Conservation (phyloP, 305 asterid species). For the Solanum hybrid region DNA sequence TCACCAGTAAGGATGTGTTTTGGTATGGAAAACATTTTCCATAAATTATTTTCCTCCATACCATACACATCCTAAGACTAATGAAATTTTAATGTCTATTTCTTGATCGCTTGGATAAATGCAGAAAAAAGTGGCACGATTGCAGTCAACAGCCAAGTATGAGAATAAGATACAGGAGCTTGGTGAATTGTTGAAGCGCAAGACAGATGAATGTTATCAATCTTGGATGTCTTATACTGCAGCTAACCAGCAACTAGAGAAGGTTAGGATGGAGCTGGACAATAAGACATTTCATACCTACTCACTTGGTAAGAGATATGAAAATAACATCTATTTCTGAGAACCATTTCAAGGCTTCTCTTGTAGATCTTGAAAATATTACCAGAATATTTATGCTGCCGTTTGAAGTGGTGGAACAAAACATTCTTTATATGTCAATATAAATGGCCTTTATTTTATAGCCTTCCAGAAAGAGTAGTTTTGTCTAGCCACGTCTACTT, state of each 20-base stretch:
- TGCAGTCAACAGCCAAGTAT: slow-evolving; percentile 54
- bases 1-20: not conserved
- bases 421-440: not conserved
- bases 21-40: not conserved
- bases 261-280: slow-evolving; percentile 85
- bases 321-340: not conserved
- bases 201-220: slow-evolving; percentile 89
- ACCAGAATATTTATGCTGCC: not conserved
- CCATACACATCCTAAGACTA: not conserved
- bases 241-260: slow-evolving; percentile 76
- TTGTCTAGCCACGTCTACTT: not conserved
- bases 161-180: slow-evolving; percentile 77
- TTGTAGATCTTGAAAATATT: not conserved
- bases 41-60: not conserved
- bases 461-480: not conserved
- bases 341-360: not conserved
- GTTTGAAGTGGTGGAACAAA: not conserved
- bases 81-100: slow-evolving; percentile 3
- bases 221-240: slow-evolving; percentile 95
- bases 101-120: slow-evolving; percentile 9
- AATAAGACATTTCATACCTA: slow-evolving; percentile 60
- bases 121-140: slow-evolving; percentile 50
- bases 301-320: slow-evolving; percentile 58
- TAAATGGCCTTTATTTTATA: not conserved
- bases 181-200: slow-evolving; percentile 53